Base-by-base conservation (phyloP, 208 protist species). In the Eutreptiella sp. region DNA sequence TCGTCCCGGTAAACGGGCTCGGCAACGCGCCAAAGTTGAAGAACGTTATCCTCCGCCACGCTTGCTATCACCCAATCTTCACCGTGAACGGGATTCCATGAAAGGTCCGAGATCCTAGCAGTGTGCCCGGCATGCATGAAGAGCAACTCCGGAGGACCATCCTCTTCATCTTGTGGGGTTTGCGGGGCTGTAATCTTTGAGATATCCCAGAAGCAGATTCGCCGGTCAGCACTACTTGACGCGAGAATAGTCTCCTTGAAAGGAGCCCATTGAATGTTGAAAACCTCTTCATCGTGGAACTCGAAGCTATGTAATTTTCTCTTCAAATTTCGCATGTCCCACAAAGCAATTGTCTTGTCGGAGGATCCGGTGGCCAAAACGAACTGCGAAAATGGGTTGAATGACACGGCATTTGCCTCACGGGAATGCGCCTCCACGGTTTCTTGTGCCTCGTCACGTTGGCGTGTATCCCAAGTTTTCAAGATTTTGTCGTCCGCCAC, bases 71-170 rank as follows among this genome's bases (percentile, higher is more conserved):
- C 34, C 87, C 86, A 93, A 14, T 76, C 68, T 47, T 91, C 78
- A 46, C 81, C 69, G 27, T 48, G 61, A 46, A 80, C 84, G 0
- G 62, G 39, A 58, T 73, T 73, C 89, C 89, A 96, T 5, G 38
- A 41, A 57, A 96, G 88, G 70, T 96, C 90, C 32, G 63, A 70
- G 31, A 95, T 75, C 54, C 85, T 86, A 32, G 46, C 52, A 0
- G 84, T 94, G 76, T 96, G 90, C 11, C 90, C 90, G 36, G 78
- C 89, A 57, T 96, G 90, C 45, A 95, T 77, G 66, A 94, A 94
- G 1, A 64, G 24, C 14, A 64, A 14, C 31, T 64, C 58, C 24
- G 58, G 46, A 24, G 58, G 58, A 11, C 69, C 69, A 60, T 96
- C 90, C 53, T 89, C 69, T 9, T 81, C 73, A 36, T 95, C 88